Evolutionary conservation across 805 yeast species (phyloP).

Genomic region (Tetrapisispora nanseiensis): DNA sequence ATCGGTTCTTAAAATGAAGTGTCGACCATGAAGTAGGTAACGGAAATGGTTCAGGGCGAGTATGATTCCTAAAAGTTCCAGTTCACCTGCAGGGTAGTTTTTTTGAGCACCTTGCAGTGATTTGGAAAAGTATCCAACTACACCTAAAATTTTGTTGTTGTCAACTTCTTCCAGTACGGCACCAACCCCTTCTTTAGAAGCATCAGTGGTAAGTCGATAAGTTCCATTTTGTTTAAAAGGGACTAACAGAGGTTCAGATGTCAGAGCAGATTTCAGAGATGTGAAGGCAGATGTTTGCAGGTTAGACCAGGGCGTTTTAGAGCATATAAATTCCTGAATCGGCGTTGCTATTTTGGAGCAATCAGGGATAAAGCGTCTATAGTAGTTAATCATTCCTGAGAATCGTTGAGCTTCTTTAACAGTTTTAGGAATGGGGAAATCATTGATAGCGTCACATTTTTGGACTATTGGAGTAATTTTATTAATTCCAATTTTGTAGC

Average conservation of each 20-base stretch:
- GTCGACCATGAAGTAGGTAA: constrained; percentile 7
- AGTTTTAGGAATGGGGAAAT: constrained; percentile 4
- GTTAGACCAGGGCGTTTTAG: constrained; percentile 1
- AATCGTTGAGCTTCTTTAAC: constrained; percentile 12
- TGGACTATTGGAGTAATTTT: constrained; percentile 8
- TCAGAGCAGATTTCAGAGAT: constrained; percentile 1
- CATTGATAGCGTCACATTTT: constrained; percentile 11
- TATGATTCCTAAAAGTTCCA: constrained; percentile 9
- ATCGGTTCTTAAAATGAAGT: constrained; percentile 7
- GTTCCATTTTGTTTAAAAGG: constrained; percentile 1
- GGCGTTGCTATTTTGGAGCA: constrained; percentile 8
- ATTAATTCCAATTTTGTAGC: constrained; percentile 5
- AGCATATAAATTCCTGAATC: constrained; percentile 4
- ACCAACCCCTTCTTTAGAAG: constrained; percentile 9
- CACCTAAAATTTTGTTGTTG: constrained; percentile 6
- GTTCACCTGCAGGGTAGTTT: constrained; percentile 9
- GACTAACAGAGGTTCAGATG: constrained; percentile 3
- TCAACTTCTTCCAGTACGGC: constrained; percentile 10
- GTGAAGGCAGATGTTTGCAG: constrained; percentile 2
- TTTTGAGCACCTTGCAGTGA: constrained; percentile 34
- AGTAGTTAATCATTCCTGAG: constrained; percentile 11
- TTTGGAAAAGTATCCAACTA: constrained; percentile 13
- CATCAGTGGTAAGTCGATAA: constrained; percentile 10
- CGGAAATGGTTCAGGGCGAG: constrained; percentile 9
- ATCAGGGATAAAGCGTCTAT: constrained; percentile 9